Evolutionary conservation across 2,329 filamentous ascomycete genomes (phyloP).

Genomic region (Trichoderma atrobrunneum): DNA sequence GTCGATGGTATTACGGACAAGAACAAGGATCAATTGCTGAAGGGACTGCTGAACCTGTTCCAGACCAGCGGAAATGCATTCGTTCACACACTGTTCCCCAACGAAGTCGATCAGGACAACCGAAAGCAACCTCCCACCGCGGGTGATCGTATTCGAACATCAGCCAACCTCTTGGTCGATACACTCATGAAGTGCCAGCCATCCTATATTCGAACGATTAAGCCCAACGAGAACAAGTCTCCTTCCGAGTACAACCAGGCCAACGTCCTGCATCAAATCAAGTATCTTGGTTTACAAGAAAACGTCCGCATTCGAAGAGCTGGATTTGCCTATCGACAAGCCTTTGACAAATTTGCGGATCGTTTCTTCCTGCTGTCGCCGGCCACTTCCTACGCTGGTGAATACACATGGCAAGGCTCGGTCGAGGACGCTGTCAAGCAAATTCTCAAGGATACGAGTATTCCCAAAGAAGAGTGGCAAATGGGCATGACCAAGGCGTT

Average conservation of each 20-base stretch:
- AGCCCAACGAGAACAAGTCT: conserved; percentile 98
- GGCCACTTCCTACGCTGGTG: conserved; percentile 91
- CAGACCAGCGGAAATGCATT: conserved; percentile 81
- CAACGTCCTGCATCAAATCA: conserved; percentile 97
- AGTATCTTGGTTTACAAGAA: conserved; percentile 98
- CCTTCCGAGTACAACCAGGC: conserved; percentile 85
- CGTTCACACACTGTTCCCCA: conserved; percentile 82
- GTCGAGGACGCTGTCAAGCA: conserved; percentile 83
- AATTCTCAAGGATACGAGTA: conserved; percentile 94
- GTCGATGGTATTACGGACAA: conserved; percentile 98
- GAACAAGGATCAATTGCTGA: conserved; percentile 96
- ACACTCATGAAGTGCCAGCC: conserved; percentile 97
- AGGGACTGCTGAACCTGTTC: conserved; percentile 87
- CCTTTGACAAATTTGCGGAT: conserved; percentile 97
- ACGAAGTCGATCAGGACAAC: conserved; percentile 94
- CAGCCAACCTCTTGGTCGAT: conserved; percentile 89
- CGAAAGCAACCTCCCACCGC: conserved; percentile 90
- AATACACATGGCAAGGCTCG: conserved; percentile 93
- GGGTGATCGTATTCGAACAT: conserved; percentile 92
- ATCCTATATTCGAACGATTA: conserved; percentile 98
- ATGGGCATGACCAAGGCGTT: conserved; percentile 97
- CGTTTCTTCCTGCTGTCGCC: conserved; percentile 94
- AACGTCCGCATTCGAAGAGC: conserved; percentile 96
- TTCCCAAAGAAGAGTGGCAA: conserved; percentile 92
- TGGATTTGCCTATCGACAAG: conserved; percentile 94